A percentile compares a stretch with the other conserved stretches of the same genome.
These are phyloP conservation scores for Marsdenia floribunda DNA, from an alignment of 257 asterid genomes.

Conservation along the genomic window DNA sequence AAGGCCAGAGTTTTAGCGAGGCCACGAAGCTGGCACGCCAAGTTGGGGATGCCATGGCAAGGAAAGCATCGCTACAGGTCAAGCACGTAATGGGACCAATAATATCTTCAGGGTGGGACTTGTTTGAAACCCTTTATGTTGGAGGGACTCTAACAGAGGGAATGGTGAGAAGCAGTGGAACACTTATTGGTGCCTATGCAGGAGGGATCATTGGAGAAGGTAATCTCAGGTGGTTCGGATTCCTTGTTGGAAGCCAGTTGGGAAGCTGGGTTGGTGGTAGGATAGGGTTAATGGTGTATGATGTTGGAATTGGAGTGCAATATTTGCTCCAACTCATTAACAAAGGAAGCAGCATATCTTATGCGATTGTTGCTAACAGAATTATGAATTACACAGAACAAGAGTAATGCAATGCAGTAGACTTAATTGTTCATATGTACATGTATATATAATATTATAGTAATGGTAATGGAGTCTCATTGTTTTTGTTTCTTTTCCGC, in stretches of 20 bases:
- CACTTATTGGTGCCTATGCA: slow-evolving; percentile 37
- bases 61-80: slow-evolving; percentile 32
- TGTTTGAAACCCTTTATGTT: slow-evolving; percentile 43
- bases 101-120: slow-evolving; percentile 50
- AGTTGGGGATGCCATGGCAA: slow-evolving; percentile 36
- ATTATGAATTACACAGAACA: not conserved
- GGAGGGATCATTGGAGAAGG: slow-evolving; percentile 55
- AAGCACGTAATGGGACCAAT: slow-evolving; percentile 43
- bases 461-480: too few relatives aligned
- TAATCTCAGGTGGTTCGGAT: slow-evolving; percentile 48
- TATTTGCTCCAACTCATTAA: slow-evolving; percentile 23
- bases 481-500: too few relatives aligned
- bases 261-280: slow-evolving; percentile 62
- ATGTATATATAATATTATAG: too few relatives aligned
- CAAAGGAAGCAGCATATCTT: not conserved
- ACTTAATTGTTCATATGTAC: too few relatives aligned
- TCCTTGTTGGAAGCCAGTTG: slow-evolving; percentile 48
- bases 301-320: slow-evolving; percentile 32
- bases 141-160: slow-evolving; percentile 49
- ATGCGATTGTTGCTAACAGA: not conserved
- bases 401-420: not conserved
- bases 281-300: slow-evolving; percentile 46
- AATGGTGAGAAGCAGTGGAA: slow-evolving; percentile 31
- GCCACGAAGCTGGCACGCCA: slow-evolving; percentile 29
- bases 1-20: slow-evolving; percentile 20